A percentile compares a stretch with the other conserved stretches of the same genome.
phyloP scores from a whole-genome alignment of 768 basidiomycete species.

The Termitomyces eurrhizus region DNA sequence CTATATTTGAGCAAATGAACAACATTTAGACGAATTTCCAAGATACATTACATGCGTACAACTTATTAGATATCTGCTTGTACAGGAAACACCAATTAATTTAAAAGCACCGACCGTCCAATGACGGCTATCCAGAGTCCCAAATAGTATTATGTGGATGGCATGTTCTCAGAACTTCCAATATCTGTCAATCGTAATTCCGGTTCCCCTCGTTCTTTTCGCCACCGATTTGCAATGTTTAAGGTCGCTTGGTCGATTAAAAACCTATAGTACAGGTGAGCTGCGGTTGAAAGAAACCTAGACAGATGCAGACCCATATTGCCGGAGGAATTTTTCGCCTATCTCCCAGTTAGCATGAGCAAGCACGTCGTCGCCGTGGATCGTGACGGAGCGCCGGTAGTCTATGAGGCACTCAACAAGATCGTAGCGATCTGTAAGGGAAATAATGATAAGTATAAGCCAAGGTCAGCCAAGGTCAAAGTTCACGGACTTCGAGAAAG shows the following conservation, averaged over 20 bases:
- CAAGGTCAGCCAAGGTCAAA: neutral
- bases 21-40: neutral
- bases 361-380: slow-evolving; percentile 92
- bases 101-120: slow-evolving; percentile 3
- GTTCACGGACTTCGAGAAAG: slow-evolving; percentile 64
- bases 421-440: slow-evolving; percentile 62
- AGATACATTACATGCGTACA: slow-evolving; percentile 8
- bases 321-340: slow-evolving; percentile 73
- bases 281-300: neutral
- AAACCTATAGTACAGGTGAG: slow-evolving; percentile 44
- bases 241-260: slow-evolving; percentile 73
- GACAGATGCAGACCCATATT: slow-evolving; percentile 62
- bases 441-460: neutral
- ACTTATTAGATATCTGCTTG: slow-evolving; percentile 1
- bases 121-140: neutral
- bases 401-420: slow-evolving; percentile 78
- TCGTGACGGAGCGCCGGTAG: slow-evolving; percentile 60
- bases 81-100: neutral
- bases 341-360: slow-evolving; percentile 90
- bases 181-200: slow-evolving; percentile 63
- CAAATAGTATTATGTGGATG: slow-evolving; percentile 12
- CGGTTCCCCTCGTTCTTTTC: slow-evolving; percentile 73
- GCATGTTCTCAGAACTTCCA: slow-evolving; percentile 30
- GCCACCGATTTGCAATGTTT: slow-evolving; percentile 80
- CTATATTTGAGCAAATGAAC: neutral